phyloP scores from a whole-genome alignment of 345 rosid genomes.

The Cardamine chenopodiifolia region DNA sequence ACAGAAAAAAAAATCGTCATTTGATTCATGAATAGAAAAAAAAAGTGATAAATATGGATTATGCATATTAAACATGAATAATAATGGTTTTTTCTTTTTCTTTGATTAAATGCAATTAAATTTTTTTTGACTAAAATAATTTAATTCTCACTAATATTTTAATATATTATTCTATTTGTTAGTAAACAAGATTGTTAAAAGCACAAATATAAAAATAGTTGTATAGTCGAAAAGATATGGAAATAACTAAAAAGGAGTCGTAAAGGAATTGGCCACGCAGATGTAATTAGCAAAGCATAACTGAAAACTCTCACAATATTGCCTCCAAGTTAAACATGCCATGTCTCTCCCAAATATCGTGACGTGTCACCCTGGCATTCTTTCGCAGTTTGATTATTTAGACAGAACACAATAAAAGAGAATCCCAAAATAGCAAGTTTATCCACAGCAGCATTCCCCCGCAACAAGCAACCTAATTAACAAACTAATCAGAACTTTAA shows the following conservation, averaged over 20 bases:
- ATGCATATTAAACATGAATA: no score
- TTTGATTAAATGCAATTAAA: no score
- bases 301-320: constrained; percentile 13
- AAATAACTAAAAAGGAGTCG: constrained; percentile 6
- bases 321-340: constrained; percentile 10
- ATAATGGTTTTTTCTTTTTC: no score
- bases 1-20: no score
- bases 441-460: constrained; percentile 20
- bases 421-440: constrained; percentile 21
- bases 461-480: neutral
- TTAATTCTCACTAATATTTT: no score
- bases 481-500: neutral
- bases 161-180: neutral
- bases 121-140: no score
- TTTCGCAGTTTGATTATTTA: neutral
- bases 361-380: constrained; percentile 11
- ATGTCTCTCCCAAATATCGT: neutral
- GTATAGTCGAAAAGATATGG: neutral
- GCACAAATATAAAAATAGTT: neutral
- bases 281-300: constrained; percentile 35
- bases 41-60: no score
- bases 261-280: constrained; percentile 31
- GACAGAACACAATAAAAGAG: constrained; percentile 20
- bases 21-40: no score
- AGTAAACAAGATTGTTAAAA: neutral